Conservation (phyloP, 495 filamentous ascomycete species). For the Aspergillus biplanus region DNA sequence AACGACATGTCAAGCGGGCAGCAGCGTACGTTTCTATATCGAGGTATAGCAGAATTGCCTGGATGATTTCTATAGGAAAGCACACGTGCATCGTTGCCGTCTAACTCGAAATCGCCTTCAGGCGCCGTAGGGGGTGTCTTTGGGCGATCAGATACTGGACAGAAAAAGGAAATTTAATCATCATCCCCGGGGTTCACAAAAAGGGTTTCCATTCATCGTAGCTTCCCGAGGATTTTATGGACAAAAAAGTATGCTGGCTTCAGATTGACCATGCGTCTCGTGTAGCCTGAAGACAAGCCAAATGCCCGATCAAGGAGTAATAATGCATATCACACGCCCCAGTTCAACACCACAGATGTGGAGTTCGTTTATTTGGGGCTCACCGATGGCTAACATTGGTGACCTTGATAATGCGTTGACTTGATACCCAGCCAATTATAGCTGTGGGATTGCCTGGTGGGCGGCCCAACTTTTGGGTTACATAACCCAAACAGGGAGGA, state of each 20-base stretch:
- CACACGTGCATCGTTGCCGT: constrained; percentile 12
- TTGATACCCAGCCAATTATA: too few species aligned
- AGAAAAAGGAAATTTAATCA: background rate
- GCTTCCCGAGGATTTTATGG: too few species aligned
- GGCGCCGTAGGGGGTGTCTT: background rate
- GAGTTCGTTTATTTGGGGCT: too few species aligned
- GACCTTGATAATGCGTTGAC: too few species aligned
- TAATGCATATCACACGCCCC: background rate
- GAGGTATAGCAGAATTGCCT: constrained; percentile 22
- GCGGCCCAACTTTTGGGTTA: too few species aligned
- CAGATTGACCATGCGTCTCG: background rate
- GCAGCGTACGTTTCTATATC: constrained; percentile 25
- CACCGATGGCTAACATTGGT: too few species aligned
- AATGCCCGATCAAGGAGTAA: background rate
- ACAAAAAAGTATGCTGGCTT: too few species aligned
- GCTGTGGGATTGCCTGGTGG: too few species aligned
- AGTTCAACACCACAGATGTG: too few species aligned
- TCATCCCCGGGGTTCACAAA: too few species aligned
- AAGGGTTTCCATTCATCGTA: too few species aligned
- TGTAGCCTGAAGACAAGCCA: background rate
- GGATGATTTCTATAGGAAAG: constrained; percentile 29
- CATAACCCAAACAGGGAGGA: too few species aligned
- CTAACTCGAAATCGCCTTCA: background rate
- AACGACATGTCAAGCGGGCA: constrained; percentile 22
- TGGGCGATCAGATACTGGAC: background rate